Evolutionary conservation across 352 stramenopile genomes (phyloP).

Genomic region (Phytophthora hybrid): DNA sequence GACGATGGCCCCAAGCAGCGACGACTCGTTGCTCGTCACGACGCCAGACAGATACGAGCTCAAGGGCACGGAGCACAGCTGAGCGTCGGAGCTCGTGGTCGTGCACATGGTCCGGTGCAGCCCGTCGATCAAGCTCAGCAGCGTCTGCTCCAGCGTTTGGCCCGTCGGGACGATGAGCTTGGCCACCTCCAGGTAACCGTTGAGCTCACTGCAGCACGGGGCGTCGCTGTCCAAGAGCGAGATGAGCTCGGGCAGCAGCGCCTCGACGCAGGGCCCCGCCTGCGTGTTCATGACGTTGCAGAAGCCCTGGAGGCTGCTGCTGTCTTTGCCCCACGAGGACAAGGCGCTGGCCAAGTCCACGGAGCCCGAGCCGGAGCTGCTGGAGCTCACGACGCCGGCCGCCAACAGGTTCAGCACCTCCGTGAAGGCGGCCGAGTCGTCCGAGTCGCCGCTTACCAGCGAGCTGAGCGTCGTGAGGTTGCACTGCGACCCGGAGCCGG

Average conservation of each 20-base stretch:
- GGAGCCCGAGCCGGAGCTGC: constrained; percentile 14
- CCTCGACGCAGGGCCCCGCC: constrained; percentile 53
- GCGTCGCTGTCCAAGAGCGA: constrained; percentile 53
- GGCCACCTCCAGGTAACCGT: constrained; percentile 53
- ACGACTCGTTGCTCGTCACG: constrained; percentile 43
- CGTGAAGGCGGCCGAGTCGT: constrained; percentile 49
- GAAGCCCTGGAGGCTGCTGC: constrained; percentile 54
- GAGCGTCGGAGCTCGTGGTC: constrained; percentile 43
- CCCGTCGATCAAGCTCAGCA: constrained; percentile 59
- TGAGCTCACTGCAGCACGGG: constrained; percentile 56
- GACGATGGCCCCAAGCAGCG: constrained; percentile 53
- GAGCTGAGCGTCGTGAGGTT: constrained; percentile 57
- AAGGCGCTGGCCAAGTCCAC: constrained; percentile 42
- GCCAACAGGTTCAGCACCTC: constrained; percentile 52
- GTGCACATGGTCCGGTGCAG: constrained; percentile 69
- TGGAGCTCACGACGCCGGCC: constrained; percentile 40
- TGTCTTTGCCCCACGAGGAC: constrained; percentile 49
- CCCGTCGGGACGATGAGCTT: constrained; percentile 58
- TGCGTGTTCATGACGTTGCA: constrained; percentile 66
- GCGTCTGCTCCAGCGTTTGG: constrained; percentile 53
- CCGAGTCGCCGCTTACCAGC: constrained; percentile 42
- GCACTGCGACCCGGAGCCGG: constrained; percentile 47
- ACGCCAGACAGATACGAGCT: constrained; percentile 49
- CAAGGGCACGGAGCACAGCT: constrained; percentile 56
- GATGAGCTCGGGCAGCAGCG: constrained; percentile 54